Conservation (phyloP, 495 filamentous ascomycete species). For the Podospora pseudoanserina region DNA sequence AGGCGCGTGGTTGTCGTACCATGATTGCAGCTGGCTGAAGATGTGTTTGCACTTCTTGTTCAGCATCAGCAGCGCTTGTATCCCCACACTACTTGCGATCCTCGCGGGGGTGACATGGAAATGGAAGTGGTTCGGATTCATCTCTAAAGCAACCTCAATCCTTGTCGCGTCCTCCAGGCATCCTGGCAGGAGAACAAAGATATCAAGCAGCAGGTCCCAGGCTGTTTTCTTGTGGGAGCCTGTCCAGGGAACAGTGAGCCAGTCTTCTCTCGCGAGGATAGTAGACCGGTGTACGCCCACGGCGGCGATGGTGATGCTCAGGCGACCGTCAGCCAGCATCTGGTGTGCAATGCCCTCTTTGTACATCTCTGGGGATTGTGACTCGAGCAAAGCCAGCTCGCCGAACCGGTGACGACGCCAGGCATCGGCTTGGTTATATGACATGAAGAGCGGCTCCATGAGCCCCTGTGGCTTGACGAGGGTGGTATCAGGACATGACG, state of each 20-base stretch:
- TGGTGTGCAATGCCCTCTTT: not conserved
- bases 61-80: not conserved
- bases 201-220: conserved; percentile 12
- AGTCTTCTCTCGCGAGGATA: conserved; percentile 4
- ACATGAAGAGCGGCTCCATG: not conserved
- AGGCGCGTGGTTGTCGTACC: not conserved
- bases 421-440: not conserved
- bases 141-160: not conserved
- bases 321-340: not conserved
- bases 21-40: not conserved
- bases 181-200: conserved; percentile 10
- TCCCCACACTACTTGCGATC: not conserved
- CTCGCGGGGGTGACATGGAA: not conserved
- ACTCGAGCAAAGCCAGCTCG: conserved; percentile 2
- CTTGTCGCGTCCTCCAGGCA: conserved; percentile 3
- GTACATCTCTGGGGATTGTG: not conserved
- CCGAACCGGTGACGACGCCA: conserved; percentile 6
- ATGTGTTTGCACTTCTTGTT: not conserved
- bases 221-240: not conserved
- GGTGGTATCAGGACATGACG: not conserved
- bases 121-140: not conserved
- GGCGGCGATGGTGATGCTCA: conserved; percentile 1
- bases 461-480: not conserved
- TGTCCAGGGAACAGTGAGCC: conserved; percentile 13
- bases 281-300: not conserved